These are phyloP conservation scores for Prunus mira DNA, from an alignment of 306 rosid genomes.

Conservation along the genomic window DNA sequence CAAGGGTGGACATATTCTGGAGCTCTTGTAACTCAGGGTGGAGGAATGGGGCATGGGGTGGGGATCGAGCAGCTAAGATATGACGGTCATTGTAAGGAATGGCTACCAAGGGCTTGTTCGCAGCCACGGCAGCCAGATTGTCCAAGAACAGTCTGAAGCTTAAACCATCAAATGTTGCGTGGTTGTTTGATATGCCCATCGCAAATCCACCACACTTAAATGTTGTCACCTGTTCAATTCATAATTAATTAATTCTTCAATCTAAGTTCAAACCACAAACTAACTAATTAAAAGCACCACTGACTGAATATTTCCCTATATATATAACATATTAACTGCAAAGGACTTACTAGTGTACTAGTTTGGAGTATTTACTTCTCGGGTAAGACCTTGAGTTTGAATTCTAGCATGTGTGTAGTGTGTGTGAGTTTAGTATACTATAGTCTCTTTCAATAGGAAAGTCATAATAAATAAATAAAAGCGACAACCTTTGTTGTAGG, in stretches of 20 bases:
- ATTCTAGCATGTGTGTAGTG: too few relatives aligned
- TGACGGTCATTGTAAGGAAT: conserved; percentile 53
- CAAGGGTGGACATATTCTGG: neutral
- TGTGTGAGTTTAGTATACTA: too few relatives aligned
- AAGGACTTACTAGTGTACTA: too few relatives aligned
- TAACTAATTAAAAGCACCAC: too few relatives aligned
- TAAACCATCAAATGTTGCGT: conserved; percentile 53
- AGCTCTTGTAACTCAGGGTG: conserved; percentile 61
- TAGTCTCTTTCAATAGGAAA: too few relatives aligned
- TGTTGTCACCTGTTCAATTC: conserved; percentile 42
- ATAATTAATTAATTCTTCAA: neutral
- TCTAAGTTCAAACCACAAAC: neutral
- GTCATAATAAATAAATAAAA: too few relatives aligned
- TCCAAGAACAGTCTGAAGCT: conserved; percentile 61
- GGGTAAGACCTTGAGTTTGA: accelerated
- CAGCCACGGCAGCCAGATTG: conserved; percentile 60
- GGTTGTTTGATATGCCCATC: conserved; percentile 57
- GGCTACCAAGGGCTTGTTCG: conserved; percentile 42
- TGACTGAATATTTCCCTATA: too few relatives aligned
- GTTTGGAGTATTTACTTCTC: too few relatives aligned
- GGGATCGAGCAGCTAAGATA: conserved; percentile 68
- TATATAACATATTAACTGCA: too few relatives aligned
- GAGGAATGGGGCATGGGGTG: conserved; percentile 57
- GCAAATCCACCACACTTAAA: conserved; percentile 73
- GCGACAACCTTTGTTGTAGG: too few relatives aligned